Percentiles rank a stretch among this genome's conserved stretches.
Evolutionary conservation across 139 green algal species (phyloP).

Genomic region (Chlorella vulgaris): DNA sequence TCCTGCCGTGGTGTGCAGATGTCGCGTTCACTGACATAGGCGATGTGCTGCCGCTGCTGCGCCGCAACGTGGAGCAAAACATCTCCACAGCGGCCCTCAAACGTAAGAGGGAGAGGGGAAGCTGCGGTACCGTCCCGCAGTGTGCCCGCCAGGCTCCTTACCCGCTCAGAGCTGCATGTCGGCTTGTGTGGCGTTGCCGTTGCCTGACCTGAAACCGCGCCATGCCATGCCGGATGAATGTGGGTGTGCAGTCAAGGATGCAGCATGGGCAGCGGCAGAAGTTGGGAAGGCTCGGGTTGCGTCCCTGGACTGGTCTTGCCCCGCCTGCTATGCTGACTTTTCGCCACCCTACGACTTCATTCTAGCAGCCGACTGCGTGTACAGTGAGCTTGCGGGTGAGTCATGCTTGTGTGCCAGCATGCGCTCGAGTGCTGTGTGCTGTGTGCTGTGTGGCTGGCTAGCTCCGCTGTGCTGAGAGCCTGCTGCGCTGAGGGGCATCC

Average conservation of each 20-base stretch:
- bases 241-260: slow-evolving; percentile 31
- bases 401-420: no score
- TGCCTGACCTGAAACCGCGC: not conserved
- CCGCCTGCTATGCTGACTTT: slow-evolving; percentile 36
- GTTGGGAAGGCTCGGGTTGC: slow-evolving; percentile 64
- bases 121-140: no score
- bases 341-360: slow-evolving; percentile 76
- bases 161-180: not conserved
- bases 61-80: slow-evolving; percentile 80
- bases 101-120: slow-evolving; percentile 4
- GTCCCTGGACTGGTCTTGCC: slow-evolving; percentile 80
- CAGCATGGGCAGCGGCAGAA: not conserved
- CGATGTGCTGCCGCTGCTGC: slow-evolving; percentile 73
- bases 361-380: slow-evolving; percentile 83
- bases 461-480: not conserved
- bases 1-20: slow-evolving; percentile 25
- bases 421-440: not conserved
- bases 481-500: not conserved
- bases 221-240: no score
- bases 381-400: slow-evolving; percentile 77
- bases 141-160: not conserved
- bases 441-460: not conserved
- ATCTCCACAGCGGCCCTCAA: slow-evolving; percentile 58
- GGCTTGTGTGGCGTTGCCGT: no score
- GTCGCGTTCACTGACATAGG: slow-evolving; percentile 78